phyloP scores from a whole-genome alignment of 306 rosid genomes.

The Quercus parvula region DNA sequence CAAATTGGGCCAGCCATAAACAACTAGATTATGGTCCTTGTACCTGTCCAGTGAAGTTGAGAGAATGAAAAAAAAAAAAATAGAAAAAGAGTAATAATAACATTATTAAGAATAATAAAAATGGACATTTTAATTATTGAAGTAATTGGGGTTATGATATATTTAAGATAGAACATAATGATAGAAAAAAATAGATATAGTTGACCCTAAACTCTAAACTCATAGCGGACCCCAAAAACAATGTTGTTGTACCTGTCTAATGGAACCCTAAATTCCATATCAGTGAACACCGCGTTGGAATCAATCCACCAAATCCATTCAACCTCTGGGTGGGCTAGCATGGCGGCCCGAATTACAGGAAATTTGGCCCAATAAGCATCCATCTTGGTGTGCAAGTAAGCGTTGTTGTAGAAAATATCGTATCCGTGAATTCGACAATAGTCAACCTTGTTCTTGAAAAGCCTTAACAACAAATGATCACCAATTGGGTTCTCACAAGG shows the following conservation, averaged over 20 bases:
- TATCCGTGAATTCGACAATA: slow-evolving; percentile 41
- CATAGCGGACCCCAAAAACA: no score
- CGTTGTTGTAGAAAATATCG: slow-evolving; percentile 41
- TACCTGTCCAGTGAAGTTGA: slow-evolving; percentile 8
- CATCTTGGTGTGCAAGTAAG: slow-evolving; percentile 39
- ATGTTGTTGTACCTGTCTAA: slow-evolving; percentile 12
- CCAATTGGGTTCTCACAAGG: slow-evolving; percentile 36
- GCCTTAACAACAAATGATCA: slow-evolving; percentile 43
- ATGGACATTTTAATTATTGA: no score
- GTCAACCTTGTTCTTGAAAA: slow-evolving; percentile 59
- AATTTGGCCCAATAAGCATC: slow-evolving; percentile 44
- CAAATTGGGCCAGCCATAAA: slow-evolving; percentile 31
- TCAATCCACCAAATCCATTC: slow-evolving; percentile 67
- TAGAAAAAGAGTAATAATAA: no score
- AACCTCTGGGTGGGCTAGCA: slow-evolving; percentile 45
- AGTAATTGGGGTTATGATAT: no score
- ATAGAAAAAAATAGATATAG: no score
- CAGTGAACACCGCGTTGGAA: slow-evolving; percentile 36
- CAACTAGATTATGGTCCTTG: slow-evolving; percentile 22
- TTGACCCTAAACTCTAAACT: no score
- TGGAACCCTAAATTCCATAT: slow-evolving; percentile 40
- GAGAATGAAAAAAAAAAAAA: no score
- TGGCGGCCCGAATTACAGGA: slow-evolving; percentile 24
- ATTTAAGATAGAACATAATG: no score
- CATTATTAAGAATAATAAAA: no score